Percentiles rank a stretch among this genome's conserved stretches.
phyloP scores from a whole-genome alignment of 2,329 filamentous ascomycete genomes.

The Hyphodiscus sp. region DNA sequence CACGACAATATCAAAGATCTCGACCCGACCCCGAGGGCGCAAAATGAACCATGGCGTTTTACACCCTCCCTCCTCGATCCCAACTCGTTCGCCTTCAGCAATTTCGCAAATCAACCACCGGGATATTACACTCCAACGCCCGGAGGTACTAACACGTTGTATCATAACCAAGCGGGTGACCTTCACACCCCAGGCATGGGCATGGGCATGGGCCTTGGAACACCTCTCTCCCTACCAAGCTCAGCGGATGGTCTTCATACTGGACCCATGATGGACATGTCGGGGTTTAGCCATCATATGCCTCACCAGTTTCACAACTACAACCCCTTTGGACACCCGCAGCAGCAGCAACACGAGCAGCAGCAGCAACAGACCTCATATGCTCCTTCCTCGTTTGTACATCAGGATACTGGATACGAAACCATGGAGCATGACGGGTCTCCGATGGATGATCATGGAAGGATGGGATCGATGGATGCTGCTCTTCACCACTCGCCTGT shows the following conservation, averaged over 20 bases:
- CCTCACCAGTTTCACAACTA: slow-evolving; percentile 58
- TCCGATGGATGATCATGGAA: slow-evolving; percentile 53
- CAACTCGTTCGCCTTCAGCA: slow-evolving; percentile 72
- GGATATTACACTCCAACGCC: slow-evolving; percentile 87
- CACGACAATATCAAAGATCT: slow-evolving; percentile 56
- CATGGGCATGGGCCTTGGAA: slow-evolving; percentile 48
- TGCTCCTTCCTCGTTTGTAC: slow-evolving; percentile 73
- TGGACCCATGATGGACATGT: slow-evolving; percentile 55
- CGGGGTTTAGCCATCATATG: slow-evolving; percentile 51
- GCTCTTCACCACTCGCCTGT: slow-evolving; percentile 57
- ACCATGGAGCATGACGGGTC: slow-evolving; percentile 70
- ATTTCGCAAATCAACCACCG: slow-evolving; percentile 71
- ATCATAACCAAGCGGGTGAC: slow-evolving; percentile 78
- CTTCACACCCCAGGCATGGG: slow-evolving; percentile 81
- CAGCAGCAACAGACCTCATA: slow-evolving; percentile 47
- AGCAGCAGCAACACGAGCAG: slow-evolving; percentile 41
- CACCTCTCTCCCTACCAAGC: slow-evolving; percentile 72
- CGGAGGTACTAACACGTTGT: slow-evolving; percentile 71
- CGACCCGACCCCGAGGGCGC: slow-evolving; percentile 74
- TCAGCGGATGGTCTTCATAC: slow-evolving; percentile 59
- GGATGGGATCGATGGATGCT: slow-evolving; percentile 50
- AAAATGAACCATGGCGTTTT: slow-evolving; percentile 78
- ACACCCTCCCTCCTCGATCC: slow-evolving; percentile 86
- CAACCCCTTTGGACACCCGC: slow-evolving; percentile 63
- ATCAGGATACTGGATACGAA: slow-evolving; percentile 75